Evolutionary conservation across 306 rosid genomes (phyloP).

Genomic region (Trichosanthes truncata): DNA sequence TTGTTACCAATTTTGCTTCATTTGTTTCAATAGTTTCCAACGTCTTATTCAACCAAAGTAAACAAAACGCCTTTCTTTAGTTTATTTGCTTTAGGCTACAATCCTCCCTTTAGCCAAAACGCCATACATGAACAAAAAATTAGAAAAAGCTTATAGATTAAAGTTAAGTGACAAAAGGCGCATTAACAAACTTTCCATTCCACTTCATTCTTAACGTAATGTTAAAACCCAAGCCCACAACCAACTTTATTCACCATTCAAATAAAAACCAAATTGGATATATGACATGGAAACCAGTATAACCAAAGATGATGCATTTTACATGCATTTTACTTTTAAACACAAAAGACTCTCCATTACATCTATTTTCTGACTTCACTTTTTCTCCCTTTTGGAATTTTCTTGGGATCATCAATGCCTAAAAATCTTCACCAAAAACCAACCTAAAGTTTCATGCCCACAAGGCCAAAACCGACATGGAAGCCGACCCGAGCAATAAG

Average conservation of each 20-base stretch:
- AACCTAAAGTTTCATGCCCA: slow-evolving; percentile 48
- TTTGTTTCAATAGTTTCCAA: background rate
- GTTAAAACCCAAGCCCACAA: background rate
- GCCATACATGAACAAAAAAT: background rate
- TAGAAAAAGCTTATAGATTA: background rate
- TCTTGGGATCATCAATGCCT: background rate
- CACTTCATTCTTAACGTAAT: background rate
- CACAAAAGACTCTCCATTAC: background rate
- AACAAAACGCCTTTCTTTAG: background rate
- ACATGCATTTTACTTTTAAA: background rate
- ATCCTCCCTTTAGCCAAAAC: background rate
- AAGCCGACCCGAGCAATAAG: slow-evolving; percentile 61
- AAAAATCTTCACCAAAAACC: background rate
- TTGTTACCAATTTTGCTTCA: no score
- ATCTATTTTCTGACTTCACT: no score
- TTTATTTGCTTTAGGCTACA: background rate
- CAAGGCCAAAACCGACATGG: slow-evolving; percentile 79
- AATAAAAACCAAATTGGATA: background rate
- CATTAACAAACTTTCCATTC: background rate
- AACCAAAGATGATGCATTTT: background rate
- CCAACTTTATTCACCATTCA: background rate
- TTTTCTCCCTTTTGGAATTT: background rate
- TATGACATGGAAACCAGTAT: background rate
- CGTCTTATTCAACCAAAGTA: background rate
- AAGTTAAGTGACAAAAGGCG: background rate